These are phyloP conservation scores for Rhynchosporium graminicola DNA, from an alignment of 2,329 filamentous ascomycete species.

Conservation along the genomic window DNA sequence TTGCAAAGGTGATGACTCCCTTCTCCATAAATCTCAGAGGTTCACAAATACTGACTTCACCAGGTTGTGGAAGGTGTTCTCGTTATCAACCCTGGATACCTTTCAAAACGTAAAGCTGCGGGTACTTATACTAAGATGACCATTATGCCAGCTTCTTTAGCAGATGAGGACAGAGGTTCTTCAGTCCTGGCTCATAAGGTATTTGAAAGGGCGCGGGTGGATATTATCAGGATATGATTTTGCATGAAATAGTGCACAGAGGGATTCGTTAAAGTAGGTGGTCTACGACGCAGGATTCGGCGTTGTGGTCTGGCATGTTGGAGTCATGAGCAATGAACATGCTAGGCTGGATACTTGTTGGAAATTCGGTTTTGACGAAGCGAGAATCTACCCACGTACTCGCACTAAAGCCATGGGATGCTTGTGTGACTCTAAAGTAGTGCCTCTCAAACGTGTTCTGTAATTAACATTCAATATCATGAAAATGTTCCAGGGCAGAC, in stretches of 20 bases:
- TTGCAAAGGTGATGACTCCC: slow-evolving; percentile 71
- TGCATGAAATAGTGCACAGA: neutral
- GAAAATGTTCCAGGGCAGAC: too few relatives aligned
- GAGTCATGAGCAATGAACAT: slow-evolving; percentile 16
- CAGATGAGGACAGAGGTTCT: slow-evolving; percentile 57
- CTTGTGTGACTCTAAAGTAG: too few relatives aligned
- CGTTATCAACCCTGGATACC: slow-evolving; percentile 83
- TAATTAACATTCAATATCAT: too few relatives aligned
- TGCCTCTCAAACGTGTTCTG: too few relatives aligned
- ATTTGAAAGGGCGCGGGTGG: slow-evolving; percentile 81
- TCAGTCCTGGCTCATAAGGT: slow-evolving; percentile 71
- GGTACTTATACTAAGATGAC: slow-evolving; percentile 85
- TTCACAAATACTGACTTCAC: slow-evolving; percentile 7
- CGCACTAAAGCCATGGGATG: too few relatives aligned
- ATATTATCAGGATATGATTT: slow-evolving; percentile 74
- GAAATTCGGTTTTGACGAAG: too few relatives aligned
- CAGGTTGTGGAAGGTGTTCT: slow-evolving; percentile 90
- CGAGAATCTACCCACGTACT: too few relatives aligned
- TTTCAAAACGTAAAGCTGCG: slow-evolving; percentile 81
- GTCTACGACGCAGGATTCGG: slow-evolving; percentile 13
- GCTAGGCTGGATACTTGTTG: neutral
- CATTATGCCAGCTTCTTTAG: slow-evolving; percentile 64
- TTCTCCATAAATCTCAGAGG: neutral
- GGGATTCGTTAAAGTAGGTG: neutral
- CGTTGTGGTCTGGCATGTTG: slow-evolving; percentile 9